These are phyloP conservation scores for Candida ponderosae DNA, from an alignment of 805 yeast genomes.

Conservation along the genomic window DNA sequence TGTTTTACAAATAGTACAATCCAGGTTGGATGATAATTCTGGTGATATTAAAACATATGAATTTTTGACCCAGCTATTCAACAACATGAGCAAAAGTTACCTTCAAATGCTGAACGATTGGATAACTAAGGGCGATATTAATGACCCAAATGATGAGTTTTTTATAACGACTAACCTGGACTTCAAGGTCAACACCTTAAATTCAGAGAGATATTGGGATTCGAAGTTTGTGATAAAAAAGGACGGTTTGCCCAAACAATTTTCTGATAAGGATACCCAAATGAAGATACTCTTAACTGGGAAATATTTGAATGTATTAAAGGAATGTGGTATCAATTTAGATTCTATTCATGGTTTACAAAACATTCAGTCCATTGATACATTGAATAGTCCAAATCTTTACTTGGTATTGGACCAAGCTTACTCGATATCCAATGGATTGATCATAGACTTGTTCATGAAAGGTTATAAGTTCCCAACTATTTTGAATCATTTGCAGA, in stretches of 20 bases:
- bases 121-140: slow-evolving; percentile 65
- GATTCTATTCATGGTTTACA: slow-evolving; percentile 12
- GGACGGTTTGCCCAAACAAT: slow-evolving; percentile 68
- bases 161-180: slow-evolving; percentile 39
- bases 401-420: slow-evolving; percentile 50
- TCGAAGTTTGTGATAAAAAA: slow-evolving; percentile 65
- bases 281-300: slow-evolving; percentile 74
- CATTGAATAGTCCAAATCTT: slow-evolving; percentile 34
- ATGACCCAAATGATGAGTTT: slow-evolving; percentile 81
- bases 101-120: slow-evolving; percentile 66
- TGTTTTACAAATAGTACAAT: slow-evolving; percentile 54
- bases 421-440: slow-evolving; percentile 58
- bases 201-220: slow-evolving; percentile 62
- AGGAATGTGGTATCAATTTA: slow-evolving; percentile 43
- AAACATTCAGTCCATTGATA: slow-evolving; percentile 20
- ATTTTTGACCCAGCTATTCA: slow-evolving; percentile 46
- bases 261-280: slow-evolving; percentile 44
- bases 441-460: slow-evolving; percentile 48
- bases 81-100: slow-evolving; percentile 54
- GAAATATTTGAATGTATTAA: slow-evolving; percentile 67
- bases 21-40: slow-evolving; percentile 42
- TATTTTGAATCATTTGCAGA: slow-evolving; percentile 43
- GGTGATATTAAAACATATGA: slow-evolving; percentile 57
- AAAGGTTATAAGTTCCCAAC: slow-evolving; percentile 48
- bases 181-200: slow-evolving; percentile 20